Base-by-base conservation (phyloP, 805 yeast species). In the Ogataea nonfermentans region DNA sequence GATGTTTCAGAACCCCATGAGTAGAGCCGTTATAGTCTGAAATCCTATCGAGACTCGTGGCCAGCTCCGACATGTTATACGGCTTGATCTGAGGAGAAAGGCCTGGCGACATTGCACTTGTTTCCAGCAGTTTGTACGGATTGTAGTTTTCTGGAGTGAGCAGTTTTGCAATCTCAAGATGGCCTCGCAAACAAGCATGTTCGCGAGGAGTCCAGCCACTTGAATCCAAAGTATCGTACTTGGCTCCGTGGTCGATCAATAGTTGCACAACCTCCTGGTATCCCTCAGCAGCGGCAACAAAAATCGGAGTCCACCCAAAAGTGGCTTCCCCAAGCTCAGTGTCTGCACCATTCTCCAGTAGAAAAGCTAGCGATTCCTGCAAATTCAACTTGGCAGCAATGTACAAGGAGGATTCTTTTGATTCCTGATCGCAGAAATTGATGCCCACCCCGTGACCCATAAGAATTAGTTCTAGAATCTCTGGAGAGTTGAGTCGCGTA, bases 171-270 rank as follows among this genome's bases (percentile, higher is more conserved):
- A 87, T 75, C 2, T 67, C 71, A 42, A 90, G 65, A 59, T 89
- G 95, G 4, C 98, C 98, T 52, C 97, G 73, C 32, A 91, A 67
- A 34, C 87, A 81, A 0, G 97, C 96, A 61, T 91, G 98, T 55
- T 91, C 98, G 80, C 88, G 80, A n/a, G 98, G 96, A 13, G 88
- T 78, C 98, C 98, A 91, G 0, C 97, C 97, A 37, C 93, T 82
- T 32, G 78, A 82, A 64, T 91, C 98, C 12, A 74, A 70, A 19
- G 68, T 62, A 30, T 75, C 73, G 42, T 66, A 75, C 6, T 69
- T 65, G 4, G 88, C 84, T 14, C 78, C 79, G 29, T 70, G 55
- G 0, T 65, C 62, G 20, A 81, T 60, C 46, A 91, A 68, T 7
- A 74, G 44, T 29, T 73, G 60, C 5, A 80, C 86, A 29, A 86